These are phyloP conservation scores for Closterium sp. DNA, from an alignment of 139 green algal species.

Conservation along the genomic window DNA sequence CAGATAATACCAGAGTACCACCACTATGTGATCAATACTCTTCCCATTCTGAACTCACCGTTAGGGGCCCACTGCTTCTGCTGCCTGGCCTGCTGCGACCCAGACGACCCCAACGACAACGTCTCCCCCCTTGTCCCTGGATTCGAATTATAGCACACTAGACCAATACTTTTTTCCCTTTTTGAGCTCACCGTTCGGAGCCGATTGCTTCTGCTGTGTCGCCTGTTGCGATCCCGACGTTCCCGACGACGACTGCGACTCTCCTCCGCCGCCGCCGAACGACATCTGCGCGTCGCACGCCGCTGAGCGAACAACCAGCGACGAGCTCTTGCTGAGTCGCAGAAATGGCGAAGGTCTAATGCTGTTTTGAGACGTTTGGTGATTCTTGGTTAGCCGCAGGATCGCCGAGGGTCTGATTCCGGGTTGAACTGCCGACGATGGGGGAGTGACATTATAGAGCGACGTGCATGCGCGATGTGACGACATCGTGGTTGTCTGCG, in stretches of 20 bases:
- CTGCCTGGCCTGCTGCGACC: background rate
- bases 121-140: too few relatives aligned
- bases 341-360: background rate
- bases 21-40: too few relatives aligned
- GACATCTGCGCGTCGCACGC: background rate
- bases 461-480: background rate
- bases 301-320: background rate
- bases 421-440: background rate
- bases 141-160: too few relatives aligned
- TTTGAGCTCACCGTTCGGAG: background rate
- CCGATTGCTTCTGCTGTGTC: background rate
- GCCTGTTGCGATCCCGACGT: background rate
- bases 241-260: background rate
- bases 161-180: too few relatives aligned
- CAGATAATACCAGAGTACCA: too few relatives aligned
- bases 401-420: background rate
- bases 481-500: background rate
- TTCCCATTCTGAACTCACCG: too few relatives aligned
- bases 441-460: background rate
- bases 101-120: too few relatives aligned
- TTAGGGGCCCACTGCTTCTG: background rate
- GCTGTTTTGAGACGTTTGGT: too few relatives aligned
- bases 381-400: too few relatives aligned
- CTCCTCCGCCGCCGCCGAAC: background rate
- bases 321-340: background rate